Conservation (phyloP, 2,329 filamentous ascomycete genomes). For the Sporothrix protearum region DNA sequence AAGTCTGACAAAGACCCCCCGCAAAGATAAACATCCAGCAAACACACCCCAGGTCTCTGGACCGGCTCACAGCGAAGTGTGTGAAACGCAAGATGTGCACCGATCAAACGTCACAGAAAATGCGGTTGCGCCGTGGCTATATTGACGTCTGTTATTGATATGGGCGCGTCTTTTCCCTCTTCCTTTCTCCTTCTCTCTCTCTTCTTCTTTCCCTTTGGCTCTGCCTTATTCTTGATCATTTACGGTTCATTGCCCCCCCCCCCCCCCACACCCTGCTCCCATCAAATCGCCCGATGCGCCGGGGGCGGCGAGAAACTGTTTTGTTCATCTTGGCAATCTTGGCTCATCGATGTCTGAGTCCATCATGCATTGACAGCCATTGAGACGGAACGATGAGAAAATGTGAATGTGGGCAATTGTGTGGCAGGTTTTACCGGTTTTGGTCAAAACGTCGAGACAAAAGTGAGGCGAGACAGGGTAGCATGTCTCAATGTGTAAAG, state of each 20-base stretch:
- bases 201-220: not conserved
- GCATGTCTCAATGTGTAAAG: not conserved
- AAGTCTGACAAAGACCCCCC: not conserved
- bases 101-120: constrained; percentile 25
- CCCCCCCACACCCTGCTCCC: not conserved
- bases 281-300: constrained; percentile 1
- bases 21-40: not conserved
- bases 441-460: not conserved
- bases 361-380: not conserved
- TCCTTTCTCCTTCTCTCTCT: too few species aligned
- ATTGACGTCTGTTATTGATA: not conserved
- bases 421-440: not conserved
- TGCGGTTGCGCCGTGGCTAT: not conserved
- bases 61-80: not conserved
- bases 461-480: not conserved
- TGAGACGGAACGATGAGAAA: constrained; percentile 1
- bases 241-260: not conserved
- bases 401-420: not conserved
- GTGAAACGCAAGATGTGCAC: constrained; percentile 24
- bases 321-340: constrained; percentile 19
- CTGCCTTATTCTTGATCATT: not conserved
- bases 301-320: constrained; percentile 8
- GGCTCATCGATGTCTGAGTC: not conserved
- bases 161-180: not conserved
- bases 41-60: constrained; percentile 8